Evolutionary conservation across 1,284 basidiomycete species (phyloP), one percentile per base, ranked within the genome.

Genomic region (Trametes sp.): DNA sequence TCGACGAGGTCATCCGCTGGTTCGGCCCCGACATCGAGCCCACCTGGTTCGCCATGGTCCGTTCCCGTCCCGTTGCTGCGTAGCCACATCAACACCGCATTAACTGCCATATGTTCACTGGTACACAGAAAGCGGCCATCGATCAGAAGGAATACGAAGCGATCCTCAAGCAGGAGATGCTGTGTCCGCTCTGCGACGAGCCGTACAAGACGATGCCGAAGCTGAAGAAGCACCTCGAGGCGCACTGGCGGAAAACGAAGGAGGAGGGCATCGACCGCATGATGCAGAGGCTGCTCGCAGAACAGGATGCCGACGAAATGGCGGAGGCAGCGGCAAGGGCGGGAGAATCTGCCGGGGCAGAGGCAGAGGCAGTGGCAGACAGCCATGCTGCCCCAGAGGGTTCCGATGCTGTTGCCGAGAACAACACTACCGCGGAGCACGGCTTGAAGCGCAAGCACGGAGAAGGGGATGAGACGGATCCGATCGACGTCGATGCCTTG

Each of bases 1-100:
- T 98, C 4, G 81, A 86, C 36, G 87, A 93, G 6, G 89, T 98
- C 4, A 76, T 92, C 44, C 80, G 81, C 0, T 94, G 92, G 89
- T 88, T 95, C 57, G 87, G 90, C 38, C 80, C 84, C 7, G 87
- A 90, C 46, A 80, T 84, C 7, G 86, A 79, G 42, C 77, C 82
- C 14, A 82, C 82, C 0, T 87, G 81, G 71, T 89, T 81, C 65
- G 68, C 75, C 28, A 77, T 76, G 60, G 89, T 89, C 68, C 54
- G 82, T 76, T 49, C 67, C 60, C 62, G 6, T 31, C 42, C 28
- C 31, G 11, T 29, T 29, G 26, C 4, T 5, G 14, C n/a, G 10
- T 19, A 21, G n/a, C 4, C 42, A 4, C 42, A 9, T 11, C 24
- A 41, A n/a, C 8, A 29, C 8, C 46, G 26, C 26, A 29, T 28